These are phyloP conservation scores for Ligustrum vulgare DNA, from an alignment of 257 asterid species.

Conservation along the genomic window DNA sequence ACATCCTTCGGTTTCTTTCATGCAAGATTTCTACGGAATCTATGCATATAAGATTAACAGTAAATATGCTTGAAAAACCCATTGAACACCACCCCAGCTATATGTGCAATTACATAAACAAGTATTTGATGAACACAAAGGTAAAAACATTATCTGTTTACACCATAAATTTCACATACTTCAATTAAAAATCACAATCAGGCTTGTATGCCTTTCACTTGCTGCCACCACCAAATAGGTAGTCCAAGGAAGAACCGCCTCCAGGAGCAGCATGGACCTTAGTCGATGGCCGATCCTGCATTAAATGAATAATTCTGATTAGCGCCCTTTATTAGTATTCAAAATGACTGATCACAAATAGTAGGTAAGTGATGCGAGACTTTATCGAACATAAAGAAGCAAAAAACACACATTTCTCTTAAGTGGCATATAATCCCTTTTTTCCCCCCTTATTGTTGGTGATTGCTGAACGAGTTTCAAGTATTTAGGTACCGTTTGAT, in stretches of 20 bases:
- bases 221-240: slow-evolving; percentile 26
- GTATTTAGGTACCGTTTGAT: too few species aligned
- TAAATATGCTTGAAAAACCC: background rate
- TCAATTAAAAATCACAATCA: background rate
- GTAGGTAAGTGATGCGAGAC: too few species aligned
- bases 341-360: too few species aligned
- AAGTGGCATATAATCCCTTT: too few species aligned
- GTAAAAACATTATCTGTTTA: background rate
- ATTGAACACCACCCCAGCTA: background rate
- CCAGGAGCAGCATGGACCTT: slow-evolving; percentile 16
- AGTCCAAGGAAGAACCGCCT: slow-evolving; percentile 23
- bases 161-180: background rate
- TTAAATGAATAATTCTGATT: slow-evolving; percentile 1
- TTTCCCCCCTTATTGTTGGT: too few species aligned
- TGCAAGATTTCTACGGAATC: background rate
- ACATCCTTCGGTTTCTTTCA: background rate
- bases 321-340: too few species aligned
- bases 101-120: background rate
- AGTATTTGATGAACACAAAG: too few species aligned
- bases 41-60: background rate
- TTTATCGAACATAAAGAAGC: background rate
- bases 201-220: background rate
- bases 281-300: slow-evolving; percentile 28
- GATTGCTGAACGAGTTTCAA: too few species aligned
- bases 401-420: background rate